Evolutionary conservation across 2,329 filamentous ascomycete species (phyloP).

Genomic region (Pyrenophora graminea): DNA sequence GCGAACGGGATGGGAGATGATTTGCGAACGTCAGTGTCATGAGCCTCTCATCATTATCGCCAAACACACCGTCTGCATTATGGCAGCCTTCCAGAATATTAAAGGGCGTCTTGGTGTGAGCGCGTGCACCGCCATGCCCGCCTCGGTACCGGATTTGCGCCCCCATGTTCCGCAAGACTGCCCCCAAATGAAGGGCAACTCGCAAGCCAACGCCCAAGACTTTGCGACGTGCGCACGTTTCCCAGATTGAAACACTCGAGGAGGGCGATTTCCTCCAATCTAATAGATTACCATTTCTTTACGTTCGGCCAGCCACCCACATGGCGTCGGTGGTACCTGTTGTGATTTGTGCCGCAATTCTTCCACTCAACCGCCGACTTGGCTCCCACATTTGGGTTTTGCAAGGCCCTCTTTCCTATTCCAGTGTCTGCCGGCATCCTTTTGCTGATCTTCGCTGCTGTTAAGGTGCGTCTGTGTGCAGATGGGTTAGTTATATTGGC

Average conservation of each 20-base stretch:
- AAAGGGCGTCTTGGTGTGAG: conserved; percentile 2
- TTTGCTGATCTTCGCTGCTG: background rate
- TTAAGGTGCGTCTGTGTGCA: conserved; percentile 21
- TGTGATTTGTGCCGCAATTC: conserved; percentile 29
- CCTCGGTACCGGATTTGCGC: conserved; percentile 9
- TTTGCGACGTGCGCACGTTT: conserved; percentile 23
- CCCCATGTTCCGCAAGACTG: conserved; percentile 24
- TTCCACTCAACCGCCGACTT: conserved; percentile 39
- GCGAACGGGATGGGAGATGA: conserved; percentile 11
- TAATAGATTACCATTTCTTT: conserved; percentile 38
- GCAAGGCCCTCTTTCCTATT: conserved; percentile 8
- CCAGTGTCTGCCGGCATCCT: conserved; percentile 1
- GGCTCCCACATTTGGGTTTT: conserved; percentile 6
- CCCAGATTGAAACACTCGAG: conserved; percentile 30
- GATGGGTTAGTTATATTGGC: conserved; percentile 23
- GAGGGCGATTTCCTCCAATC: conserved; percentile 31
- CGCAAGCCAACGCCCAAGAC: background rate
- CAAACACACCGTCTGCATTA: conserved; percentile 26
- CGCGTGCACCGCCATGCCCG: conserved; percentile 10
- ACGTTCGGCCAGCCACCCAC: conserved; percentile 14
- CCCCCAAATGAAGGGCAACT: conserved; percentile 24
- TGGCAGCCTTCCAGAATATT: conserved; percentile 28
- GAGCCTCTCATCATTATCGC: conserved; percentile 10
- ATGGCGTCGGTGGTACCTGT: conserved; percentile 18
- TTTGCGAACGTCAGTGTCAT: conserved; percentile 19